Base-by-base conservation (phyloP, 345 rosid genomes). In the Linum lewisii region DNA sequence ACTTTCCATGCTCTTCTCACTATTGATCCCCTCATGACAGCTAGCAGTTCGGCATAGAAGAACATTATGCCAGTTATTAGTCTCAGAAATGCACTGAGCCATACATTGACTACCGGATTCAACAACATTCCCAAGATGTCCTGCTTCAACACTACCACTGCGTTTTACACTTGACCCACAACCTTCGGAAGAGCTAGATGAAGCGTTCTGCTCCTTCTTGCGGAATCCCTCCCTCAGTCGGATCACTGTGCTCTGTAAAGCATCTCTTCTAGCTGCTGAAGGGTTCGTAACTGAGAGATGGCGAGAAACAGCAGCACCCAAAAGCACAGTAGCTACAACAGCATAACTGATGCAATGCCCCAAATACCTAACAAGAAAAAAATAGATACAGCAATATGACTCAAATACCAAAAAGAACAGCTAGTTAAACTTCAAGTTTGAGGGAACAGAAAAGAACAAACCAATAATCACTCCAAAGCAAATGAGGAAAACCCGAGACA, bases 391-490 rank as follows among this genome's bases (percentile, higher is more conserved):
- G n/a, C 60, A 55, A 24, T 58, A 51, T 63, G 49, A 72, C 57
- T 63, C 24, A 51, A 21, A 57, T 49, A 18, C 50, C n/a, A 34
- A 22, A 4, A 66, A 66, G 26, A 10, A 24, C 23, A 52, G 23
- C 25, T 24, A 52, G 42, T 23, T 23, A 16, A 53, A 24, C 44
- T 13, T 25, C 63, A 57, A 24, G 34, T 51, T 55, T 50, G 23
- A 15, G 24, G 53, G 37, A 23, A 32, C 62, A 68, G 75, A 52
- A 51, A 34, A 63, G 62, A 67, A 82, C 97, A 77, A 72, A 94
- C 97, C 99, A 94, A 78, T 85, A 94, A 72, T 94, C 74, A 90
- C 88, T 76, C 99, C 99, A 75, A 94, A 94, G 81, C 95, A 90
- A 73, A 94, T 90, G 65, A 94, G 93, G 69, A 87, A 94, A 72